Conservation (phyloP, 371 early-diverging fungal genomes). For the Lichtheimia hyalospora region DNA sequence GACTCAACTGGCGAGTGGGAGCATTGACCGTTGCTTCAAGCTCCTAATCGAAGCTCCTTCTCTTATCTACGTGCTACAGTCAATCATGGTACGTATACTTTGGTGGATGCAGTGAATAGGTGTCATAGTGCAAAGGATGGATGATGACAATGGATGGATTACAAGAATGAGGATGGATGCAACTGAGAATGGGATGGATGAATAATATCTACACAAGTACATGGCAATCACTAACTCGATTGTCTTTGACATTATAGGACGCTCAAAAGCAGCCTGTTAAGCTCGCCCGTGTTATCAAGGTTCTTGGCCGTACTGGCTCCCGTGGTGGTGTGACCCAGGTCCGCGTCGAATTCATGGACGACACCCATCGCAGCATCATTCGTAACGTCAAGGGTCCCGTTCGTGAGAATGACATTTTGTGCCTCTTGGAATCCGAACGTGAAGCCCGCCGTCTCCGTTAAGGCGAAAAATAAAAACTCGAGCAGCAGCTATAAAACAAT, state of each 20-base stretch:
- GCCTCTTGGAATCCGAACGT: constrained; percentile 98
- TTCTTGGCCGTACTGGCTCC: constrained; percentile 98
- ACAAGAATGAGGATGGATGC: background rate
- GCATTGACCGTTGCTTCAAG: no score
- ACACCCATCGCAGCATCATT: constrained; percentile 93
- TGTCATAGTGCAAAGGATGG: background rate
- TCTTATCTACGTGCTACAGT: constrained; percentile 1
- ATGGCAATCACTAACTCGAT: background rate
- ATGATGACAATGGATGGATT: background rate
- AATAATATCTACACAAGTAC: background rate
- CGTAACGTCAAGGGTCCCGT: constrained; percentile 99
- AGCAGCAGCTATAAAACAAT: background rate
- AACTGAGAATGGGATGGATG: constrained; percentile 2
- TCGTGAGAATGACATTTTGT: constrained; percentile 94
- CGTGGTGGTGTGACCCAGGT: constrained; percentile 99
- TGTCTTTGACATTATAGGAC: constrained; percentile 41
- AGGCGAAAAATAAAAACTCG: constrained; percentile 19
- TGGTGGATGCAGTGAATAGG: background rate
- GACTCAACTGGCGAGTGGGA: no score
- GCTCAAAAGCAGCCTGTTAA: constrained; percentile 80
- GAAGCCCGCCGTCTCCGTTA: constrained; percentile 98
- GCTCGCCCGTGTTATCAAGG: constrained; percentile 93
- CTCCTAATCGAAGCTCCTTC: background rate
- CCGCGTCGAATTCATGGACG: constrained; percentile 98
- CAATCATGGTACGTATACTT: constrained; percentile 1